These are phyloP conservation scores for Sugiyamaella boreocaroliniensis DNA, from an alignment of 805 yeast species.

Conservation along the genomic window DNA sequence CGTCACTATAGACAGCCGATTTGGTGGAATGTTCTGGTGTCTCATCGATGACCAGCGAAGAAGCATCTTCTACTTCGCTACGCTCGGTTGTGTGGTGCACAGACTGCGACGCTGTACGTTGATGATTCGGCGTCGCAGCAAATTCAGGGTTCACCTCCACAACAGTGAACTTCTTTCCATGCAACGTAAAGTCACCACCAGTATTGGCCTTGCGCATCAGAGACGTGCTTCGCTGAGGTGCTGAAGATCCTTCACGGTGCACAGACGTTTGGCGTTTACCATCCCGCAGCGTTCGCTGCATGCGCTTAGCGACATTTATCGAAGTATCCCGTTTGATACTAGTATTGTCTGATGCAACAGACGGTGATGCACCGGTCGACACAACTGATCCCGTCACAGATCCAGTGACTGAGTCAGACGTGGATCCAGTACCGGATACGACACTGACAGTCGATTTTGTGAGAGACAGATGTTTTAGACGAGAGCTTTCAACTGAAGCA, in stretches of 20 bases:
- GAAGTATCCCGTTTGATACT: background rate
- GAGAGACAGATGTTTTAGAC: background rate
- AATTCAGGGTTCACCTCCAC: conserved; percentile 30
- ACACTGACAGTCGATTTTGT: background rate
- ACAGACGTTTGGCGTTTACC: background rate
- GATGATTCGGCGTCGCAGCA: conserved; percentile 19
- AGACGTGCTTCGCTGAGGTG: conserved; percentile 19
- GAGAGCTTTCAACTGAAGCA: background rate
- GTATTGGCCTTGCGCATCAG: conserved; percentile 18
- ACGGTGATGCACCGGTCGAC: background rate
- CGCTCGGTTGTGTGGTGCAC: background rate
- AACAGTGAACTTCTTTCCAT: conserved; percentile 28
- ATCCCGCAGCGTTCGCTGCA: conserved; percentile 12
- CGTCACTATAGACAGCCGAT: too few species aligned
- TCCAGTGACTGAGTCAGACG: background rate
- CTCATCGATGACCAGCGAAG: too few species aligned
- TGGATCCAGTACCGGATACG: background rate
- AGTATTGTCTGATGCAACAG: background rate
- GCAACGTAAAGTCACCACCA: conserved; percentile 23
- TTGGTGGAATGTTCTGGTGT: too few species aligned
- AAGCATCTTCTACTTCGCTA: background rate
- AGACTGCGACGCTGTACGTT: conserved; percentile 12
- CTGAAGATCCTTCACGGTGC: background rate
- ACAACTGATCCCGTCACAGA: background rate
- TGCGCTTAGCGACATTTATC: conserved; percentile 4